phyloP scores from a whole-genome alignment of 2,329 filamentous ascomycete species.

The Calonectria hongkongensis region DNA sequence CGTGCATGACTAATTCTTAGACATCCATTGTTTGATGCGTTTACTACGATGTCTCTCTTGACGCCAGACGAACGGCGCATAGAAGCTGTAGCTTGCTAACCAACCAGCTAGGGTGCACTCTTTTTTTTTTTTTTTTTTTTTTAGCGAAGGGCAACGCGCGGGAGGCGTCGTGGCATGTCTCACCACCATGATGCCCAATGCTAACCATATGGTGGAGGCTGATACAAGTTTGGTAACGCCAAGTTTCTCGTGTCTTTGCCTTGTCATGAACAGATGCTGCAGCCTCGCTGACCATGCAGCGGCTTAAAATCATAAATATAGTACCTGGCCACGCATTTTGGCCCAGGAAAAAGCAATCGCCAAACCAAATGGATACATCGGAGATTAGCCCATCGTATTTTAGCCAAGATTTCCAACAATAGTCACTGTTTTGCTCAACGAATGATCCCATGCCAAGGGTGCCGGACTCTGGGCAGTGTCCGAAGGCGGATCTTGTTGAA shows the following conservation, averaged over 20 bases:
- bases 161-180: constrained; percentile 44
- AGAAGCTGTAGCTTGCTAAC: constrained; percentile 29
- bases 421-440: neutral
- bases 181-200: constrained; percentile 42
- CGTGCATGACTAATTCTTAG: constrained; percentile 2
- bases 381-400: constrained; percentile 23
- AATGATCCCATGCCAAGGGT: neutral
- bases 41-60: constrained; percentile 1
- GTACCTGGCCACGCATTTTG: neutral
- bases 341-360: constrained; percentile 7
- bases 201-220: neutral
- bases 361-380: constrained; percentile 18
- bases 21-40: constrained; percentile 1
- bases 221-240: constrained; percentile 4
- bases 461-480: neutral
- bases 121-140: constrained; percentile 5
- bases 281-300: constrained; percentile 14
- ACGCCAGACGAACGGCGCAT: constrained; percentile 24
- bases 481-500: neutral
- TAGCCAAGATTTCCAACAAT: neutral
- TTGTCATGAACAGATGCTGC: neutral
- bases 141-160: constrained; percentile 36
- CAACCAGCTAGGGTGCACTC: constrained; percentile 31
- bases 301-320: constrained; percentile 6
- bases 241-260: constrained; percentile 1